Base-by-base conservation (phyloP, 352 stramenopile species). In the Phytophthora tentaculata region DNA sequence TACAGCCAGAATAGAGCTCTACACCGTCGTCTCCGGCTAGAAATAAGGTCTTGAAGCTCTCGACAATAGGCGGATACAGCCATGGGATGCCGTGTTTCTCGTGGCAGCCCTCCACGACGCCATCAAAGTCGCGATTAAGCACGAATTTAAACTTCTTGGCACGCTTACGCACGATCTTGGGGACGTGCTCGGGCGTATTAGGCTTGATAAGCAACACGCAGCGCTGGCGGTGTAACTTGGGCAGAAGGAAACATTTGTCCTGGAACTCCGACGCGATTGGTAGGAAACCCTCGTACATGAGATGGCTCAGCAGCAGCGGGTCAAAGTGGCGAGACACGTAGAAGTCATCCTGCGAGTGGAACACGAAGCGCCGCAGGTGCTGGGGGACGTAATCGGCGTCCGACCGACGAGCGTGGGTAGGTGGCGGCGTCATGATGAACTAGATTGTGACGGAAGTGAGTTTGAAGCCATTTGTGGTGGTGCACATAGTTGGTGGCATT, bases 281-380 rank as follows among this genome's bases (percentile, higher is more conserved):
- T 57, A 98, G 76, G 61, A 98, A 98, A n/a, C 95, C 95, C 68
- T 98, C 91, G 58, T 81, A 90, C 91, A 98, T 98, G 51, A 98
- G 79, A 67, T 97, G 91, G 47, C 79, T 84, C 26, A 98, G 74
- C 44, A 98, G 70, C 69, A 92, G 56, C 17, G 88, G 84, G 39
- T 98, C 85, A 67, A 97, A 98, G 62, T 88, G 90, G 17, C 77
- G 87, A 47, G 91, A 96, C 37, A 97, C 81, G 70, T 96, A 98
- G 66, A 98, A 98, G 61, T 98, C 95, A 43, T 96, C 91, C 64
- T 97, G 88, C 64, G 95, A 97, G 65, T 97, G 93, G 67, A 89
- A 85, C 10, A 98, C 90, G 60, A 95, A 92, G 37, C 73, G 79
- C 37, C 72, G 75, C 19, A 98, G 67, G 61, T 97, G 93, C 48